Percentiles rank a stretch among this genome's conserved stretches.
Conservation (phyloP, 768 basidiomycete genomes). For the Xerocomellus amylosporus region DNA sequence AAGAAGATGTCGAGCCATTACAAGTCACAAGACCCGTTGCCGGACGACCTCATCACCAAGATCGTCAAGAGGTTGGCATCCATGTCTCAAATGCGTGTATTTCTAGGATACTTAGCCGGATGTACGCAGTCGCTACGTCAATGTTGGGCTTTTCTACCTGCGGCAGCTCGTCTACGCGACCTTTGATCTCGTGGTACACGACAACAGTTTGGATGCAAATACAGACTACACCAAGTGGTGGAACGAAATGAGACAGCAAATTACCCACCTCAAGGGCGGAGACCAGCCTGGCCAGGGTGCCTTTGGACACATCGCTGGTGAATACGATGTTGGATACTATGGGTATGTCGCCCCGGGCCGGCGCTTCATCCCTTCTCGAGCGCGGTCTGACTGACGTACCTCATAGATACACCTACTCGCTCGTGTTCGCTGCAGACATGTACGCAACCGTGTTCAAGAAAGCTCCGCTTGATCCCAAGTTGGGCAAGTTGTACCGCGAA, state of each 20-base stretch:
- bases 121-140: conserved; percentile 62
- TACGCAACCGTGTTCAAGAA: conserved; percentile 70
- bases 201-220: conserved; percentile 39
- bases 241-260: conserved; percentile 63
- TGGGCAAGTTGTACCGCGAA: conserved; percentile 66
- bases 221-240: conserved; percentile 73
- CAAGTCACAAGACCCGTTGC: conserved; percentile 65
- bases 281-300: conserved; percentile 66
- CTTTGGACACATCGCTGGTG: conserved; percentile 73
- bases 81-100: not conserved
- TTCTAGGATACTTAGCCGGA: not conserved
- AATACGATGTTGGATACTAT: conserved; percentile 70
- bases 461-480: conserved; percentile 66
- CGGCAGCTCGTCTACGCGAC: conserved; percentile 68
- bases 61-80: conserved; percentile 62
- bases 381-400: not conserved
- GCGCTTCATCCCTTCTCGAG: not conserved
- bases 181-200: conserved; percentile 15
- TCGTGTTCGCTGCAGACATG: conserved; percentile 60
- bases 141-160: conserved; percentile 69
- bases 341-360: conserved; percentile 33
- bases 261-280: conserved; percentile 63
- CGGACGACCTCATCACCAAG: conserved; percentile 65
- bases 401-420: conserved; percentile 67
- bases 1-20: conserved; percentile 75